A percentile compares a stretch with the other conserved stretches of the same genome.
Conservation (phyloP, 192 early-diverging fungal genomes). For the Backusella liffmaniae region DNA sequence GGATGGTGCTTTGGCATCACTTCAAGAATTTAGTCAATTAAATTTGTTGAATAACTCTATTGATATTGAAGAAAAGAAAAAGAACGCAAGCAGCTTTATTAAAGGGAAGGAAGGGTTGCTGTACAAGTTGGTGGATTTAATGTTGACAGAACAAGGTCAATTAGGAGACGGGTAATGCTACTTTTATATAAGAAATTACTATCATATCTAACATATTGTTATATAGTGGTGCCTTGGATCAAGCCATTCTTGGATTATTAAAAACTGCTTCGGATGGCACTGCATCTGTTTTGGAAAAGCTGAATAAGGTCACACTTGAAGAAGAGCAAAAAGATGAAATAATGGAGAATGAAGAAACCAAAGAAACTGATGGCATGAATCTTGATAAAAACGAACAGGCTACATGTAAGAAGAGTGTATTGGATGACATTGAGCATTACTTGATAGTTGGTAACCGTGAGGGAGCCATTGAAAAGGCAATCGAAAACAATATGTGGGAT, state of each 20-base stretch:
- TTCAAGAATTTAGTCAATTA: not conserved
- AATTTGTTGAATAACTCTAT: conserved; percentile 43
- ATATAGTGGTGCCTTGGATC: conserved; percentile 44
- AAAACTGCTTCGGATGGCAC: conserved; percentile 10
- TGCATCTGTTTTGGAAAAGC: not conserved
- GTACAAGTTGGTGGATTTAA: conserved; percentile 60
- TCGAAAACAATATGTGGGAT: conserved; percentile 68
- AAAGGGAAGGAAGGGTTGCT: conserved; percentile 36
- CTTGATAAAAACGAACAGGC: not conserved
- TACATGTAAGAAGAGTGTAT: conserved; percentile 10
- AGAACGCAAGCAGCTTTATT: conserved; percentile 36
- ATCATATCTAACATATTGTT: not conserved
- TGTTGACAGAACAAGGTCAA: conserved; percentile 64
- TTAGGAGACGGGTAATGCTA: conserved; percentile 51
- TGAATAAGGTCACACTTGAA: not conserved
- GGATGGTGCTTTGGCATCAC: not conserved
- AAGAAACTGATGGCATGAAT: not conserved
- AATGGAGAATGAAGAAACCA: conserved; percentile 33
- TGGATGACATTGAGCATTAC: conserved; percentile 58
- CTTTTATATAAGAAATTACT: not conserved
- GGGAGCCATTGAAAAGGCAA: conserved; percentile 49
- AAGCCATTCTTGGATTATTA: conserved; percentile 45
- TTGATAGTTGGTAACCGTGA: conserved; percentile 62
- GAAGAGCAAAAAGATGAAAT: not conserved
- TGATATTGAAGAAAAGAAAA: conserved; percentile 44